Base-by-base conservation (phyloP, 495 filamentous ascomycete genomes). In the Podospora conica region DNA sequence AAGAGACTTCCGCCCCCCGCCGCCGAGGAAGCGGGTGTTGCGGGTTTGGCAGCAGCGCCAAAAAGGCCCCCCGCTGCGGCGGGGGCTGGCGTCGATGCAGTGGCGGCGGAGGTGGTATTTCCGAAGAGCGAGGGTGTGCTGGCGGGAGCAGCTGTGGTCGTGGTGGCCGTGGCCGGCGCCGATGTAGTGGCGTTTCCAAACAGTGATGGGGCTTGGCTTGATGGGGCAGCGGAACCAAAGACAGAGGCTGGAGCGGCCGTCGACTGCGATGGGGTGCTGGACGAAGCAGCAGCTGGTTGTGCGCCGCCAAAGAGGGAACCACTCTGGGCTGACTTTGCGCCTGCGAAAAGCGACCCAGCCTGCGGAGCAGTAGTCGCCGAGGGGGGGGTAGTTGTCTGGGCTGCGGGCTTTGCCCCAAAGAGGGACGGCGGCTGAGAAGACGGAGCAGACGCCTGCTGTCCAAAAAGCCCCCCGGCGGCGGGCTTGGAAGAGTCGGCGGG, bases 401-500 rank as follows among this genome's bases (percentile, higher is more conserved):
- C 40, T 22, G 53, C 20, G 33, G 33, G 33, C 33, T 40, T 48
- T 48, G 40, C 40, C n/a, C 40, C 40, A 6, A 48, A 48, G 40
- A 48, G 40, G 40, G 6, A 9, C 40, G 40, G n/a, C n/a, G 40
- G 40, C 40, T 48, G 40, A 48, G 40, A 48, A 18, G 40, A 48
- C 15, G 40, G 40, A 48, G 40, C 40, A n/a, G 40, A 48, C 40
- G 40, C 18, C 40, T 48, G 40, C 24, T 71, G 62, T 29, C 69
- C 68, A 59, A 71, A 73, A 8, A 69, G 40, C 20, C 60, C 60
- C 10, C 66, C 40, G 6, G 55, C 64, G 3, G 69, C 61, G 15
- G 72, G 63, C 67, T 72, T 75, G 23, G 73, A 58, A 20, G 53
- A 53, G 28, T 68, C 71, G 23, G 69, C 67, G 15, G 74, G 74